A percentile compares a stretch with the other conserved stretches of the same genome.
phyloP scores from a whole-genome alignment of 2,329 filamentous ascomycete genomes.

The Fusarium oligoseptatum region DNA sequence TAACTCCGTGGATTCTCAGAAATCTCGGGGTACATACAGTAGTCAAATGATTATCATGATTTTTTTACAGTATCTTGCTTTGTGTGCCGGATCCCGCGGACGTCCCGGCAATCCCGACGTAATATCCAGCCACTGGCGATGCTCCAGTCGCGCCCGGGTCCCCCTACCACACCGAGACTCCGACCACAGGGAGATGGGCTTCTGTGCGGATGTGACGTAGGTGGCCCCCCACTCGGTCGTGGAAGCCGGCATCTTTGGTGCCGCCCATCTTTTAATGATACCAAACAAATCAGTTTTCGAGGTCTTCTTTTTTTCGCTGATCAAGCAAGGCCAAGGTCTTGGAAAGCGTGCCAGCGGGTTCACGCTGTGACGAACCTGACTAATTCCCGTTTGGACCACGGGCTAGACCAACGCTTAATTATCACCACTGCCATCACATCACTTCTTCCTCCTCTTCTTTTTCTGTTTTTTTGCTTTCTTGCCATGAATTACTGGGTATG shows the following conservation, averaged over 20 bases:
- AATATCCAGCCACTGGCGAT: not conserved
- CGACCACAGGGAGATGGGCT: not conserved
- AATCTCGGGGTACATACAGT: not conserved
- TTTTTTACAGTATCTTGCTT: not conserved
- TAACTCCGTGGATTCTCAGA: not conserved
- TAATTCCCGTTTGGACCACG: conserved; percentile 28
- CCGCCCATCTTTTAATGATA: not conserved
- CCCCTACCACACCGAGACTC: conserved; percentile 3
- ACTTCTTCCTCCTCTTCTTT: not conserved
- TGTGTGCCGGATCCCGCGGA: conserved; percentile 1
- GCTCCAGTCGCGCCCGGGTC: not conserved
- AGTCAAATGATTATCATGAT: not conserved
- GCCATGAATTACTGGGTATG: conserved; percentile 38
- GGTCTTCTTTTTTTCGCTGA: not conserved
- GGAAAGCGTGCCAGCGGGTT: not conserved
- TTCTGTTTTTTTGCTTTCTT: not conserved
- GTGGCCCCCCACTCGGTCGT: conserved; percentile 6
- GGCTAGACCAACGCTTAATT: not conserved
- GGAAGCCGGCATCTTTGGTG: conserved; percentile 1
- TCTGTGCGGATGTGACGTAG: conserved; percentile 5
- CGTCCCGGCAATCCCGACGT: conserved; percentile 5
- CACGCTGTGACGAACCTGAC: conserved; percentile 21
- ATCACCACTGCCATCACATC: not conserved
- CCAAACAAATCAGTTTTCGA: not conserved
- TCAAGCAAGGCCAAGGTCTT: not conserved